Conservation (phyloP, 176 grass and related monocot species). For the Aegilops longissima region DNA sequence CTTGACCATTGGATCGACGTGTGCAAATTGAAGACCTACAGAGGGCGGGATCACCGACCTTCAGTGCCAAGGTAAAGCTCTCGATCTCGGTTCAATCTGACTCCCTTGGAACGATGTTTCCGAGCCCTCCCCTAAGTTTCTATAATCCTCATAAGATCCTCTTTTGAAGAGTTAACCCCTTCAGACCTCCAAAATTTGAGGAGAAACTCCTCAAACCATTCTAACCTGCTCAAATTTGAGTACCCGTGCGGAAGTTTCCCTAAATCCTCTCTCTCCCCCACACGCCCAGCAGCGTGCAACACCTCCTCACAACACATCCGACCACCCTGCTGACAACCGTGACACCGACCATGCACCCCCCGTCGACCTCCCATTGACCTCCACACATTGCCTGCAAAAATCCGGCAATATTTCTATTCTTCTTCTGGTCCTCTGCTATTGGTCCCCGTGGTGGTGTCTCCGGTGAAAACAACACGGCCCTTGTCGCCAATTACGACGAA, state of each 20-base stretch:
- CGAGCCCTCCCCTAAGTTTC: not conserved
- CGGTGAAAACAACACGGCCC: no score
- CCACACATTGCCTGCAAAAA: not conserved
- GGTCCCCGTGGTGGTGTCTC: no score
- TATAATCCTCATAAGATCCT: not conserved
- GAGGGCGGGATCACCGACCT: not conserved
- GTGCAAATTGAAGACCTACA: not conserved
- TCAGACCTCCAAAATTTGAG: not conserved
- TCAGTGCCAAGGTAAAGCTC: not conserved
- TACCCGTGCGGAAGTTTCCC: not conserved
- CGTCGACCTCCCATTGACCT: not conserved
- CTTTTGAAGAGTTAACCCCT: not conserved
- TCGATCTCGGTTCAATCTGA: not conserved
- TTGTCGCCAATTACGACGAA: no score
- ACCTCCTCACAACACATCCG: not conserved
- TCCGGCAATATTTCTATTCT: not conserved
- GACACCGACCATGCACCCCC: not conserved
- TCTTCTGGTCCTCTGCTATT: not conserved
- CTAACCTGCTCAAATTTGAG: not conserved
- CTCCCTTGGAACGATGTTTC: not conserved
- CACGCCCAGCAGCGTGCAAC: not conserved
- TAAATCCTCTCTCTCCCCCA: not conserved
- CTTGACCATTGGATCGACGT: not conserved
- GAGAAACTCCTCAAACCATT: not conserved
- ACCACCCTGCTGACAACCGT: fast-evolving